Percentiles rank a stretch among this genome's conserved stretches.
Evolutionary conservation across 2,329 filamentous ascomycete species (phyloP).

Genomic region (Parascedosporium putredinis): DNA sequence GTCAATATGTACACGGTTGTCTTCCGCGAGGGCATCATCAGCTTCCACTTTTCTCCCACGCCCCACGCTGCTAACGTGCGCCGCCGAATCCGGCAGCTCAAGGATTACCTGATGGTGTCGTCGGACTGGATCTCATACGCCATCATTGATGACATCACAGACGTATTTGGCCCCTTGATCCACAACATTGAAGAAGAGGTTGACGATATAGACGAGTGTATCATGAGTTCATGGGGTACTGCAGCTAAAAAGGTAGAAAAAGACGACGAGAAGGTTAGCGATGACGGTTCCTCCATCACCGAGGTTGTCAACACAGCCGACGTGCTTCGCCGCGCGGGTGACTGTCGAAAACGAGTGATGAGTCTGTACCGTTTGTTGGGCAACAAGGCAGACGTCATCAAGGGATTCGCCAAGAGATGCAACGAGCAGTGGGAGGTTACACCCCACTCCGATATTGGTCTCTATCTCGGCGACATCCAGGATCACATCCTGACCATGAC

Average conservation of each 20-base stretch:
- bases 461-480: slow-evolving; percentile 96
- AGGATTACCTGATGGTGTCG: slow-evolving; percentile 84
- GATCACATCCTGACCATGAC: slow-evolving; percentile 99
- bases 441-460: slow-evolving; percentile 87
- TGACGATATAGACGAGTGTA: slow-evolving; percentile 90
- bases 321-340: slow-evolving; percentile 86
- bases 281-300: slow-evolving; percentile 33
- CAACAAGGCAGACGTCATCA: slow-evolving; percentile 98
- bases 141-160: slow-evolving; percentile 95
- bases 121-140: slow-evolving; percentile 98
- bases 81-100: slow-evolving; percentile 81
- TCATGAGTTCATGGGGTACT: slow-evolving; percentile 59
- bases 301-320: slow-evolving; percentile 49
- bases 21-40: slow-evolving; percentile 89
- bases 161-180: slow-evolving; percentile 88
- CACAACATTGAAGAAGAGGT: slow-evolving; percentile 92
- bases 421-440: slow-evolving; percentile 98
- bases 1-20: slow-evolving; percentile 98
- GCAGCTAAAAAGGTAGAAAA: slow-evolving; percentile 26
- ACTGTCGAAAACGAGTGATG: slow-evolving; percentile 97
- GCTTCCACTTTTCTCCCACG: slow-evolving; percentile 94
- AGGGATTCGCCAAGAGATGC: slow-evolving; percentile 95
- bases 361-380: slow-evolving; percentile 82
- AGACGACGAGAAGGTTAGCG: slow-evolving; percentile 33
- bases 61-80: slow-evolving; percentile 95